Base-by-base conservation (phyloP, 495 filamentous ascomycete species). In the Xylaria curta region DNA sequence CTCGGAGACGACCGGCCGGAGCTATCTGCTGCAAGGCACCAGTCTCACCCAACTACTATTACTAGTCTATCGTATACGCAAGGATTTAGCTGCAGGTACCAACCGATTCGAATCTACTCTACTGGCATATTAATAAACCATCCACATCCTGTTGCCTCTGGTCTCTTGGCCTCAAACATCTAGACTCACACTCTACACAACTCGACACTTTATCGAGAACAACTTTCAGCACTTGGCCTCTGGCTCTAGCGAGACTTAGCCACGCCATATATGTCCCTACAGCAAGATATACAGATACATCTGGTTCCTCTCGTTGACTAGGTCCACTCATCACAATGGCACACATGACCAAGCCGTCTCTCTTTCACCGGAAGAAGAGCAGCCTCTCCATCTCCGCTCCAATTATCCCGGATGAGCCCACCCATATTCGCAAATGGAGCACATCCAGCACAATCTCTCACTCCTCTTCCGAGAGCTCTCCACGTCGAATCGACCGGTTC, bases 311-410 rank as follows among this genome's bases (percentile, higher is more conserved):
- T 66, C 56, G 10, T 49, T 15, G 28, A 7, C 33, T 47, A 2
- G 58, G 28, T 31, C 7, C 65, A 24, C 24, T 26, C 36, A 56
- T 42, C 69, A 76, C 33, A 63, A 79, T 78, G 77, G 53, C 69
- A 28, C 60, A 68, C 54, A 33, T 77, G 17, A 72, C 40, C 36
- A 67, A 64, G 53, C 69, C 74, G 36, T 66, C 75, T 26, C 70
- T 78, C 68, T 79, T 78, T 69, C 72, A 76, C 49, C 76, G 70
- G 66, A 79, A 72, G 40, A 77, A 59, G 75, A 77, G 24, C 68
- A 68, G 40, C n/a, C 47, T 54, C 62, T 40, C 49, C 49, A 70
- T 54, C 54, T 49, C 49, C n/a, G 62, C 56, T 40, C 53, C 59
- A 21, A 73, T 40, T 12, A 44, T 59, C 15, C 28, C 49, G 19